A percentile compares a stretch with the other conserved stretches of the same genome.
phyloP scores from a whole-genome alignment of 2,329 filamentous ascomycete genomes.

The Ophiocordyceps robertsii region DNA sequence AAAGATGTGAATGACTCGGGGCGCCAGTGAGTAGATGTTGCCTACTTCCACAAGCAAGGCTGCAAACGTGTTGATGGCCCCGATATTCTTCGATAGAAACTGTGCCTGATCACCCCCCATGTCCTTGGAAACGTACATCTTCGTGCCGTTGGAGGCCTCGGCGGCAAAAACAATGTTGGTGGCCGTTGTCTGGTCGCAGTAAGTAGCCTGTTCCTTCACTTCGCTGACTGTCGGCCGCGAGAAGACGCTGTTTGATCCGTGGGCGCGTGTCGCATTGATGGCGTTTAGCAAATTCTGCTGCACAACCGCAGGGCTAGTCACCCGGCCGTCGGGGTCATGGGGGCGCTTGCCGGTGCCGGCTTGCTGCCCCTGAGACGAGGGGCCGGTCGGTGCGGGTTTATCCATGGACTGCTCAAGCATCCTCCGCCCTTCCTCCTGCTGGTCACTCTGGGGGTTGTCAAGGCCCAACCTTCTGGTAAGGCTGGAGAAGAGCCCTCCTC shows the following conservation, averaged over 20 bases:
- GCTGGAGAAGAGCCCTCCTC: conserved; percentile 52
- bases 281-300: conserved; percentile 65
- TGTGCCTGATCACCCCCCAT: conserved; percentile 27
- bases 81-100: conserved; percentile 50
- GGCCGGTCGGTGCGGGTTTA: conserved; percentile 10
- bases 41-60: conserved; percentile 55
- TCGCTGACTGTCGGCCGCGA: conserved; percentile 55
- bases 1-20: conserved; percentile 68
- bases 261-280: conserved; percentile 63
- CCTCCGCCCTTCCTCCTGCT: conserved; percentile 26
- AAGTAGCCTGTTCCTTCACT: conserved; percentile 71
- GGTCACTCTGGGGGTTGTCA: conserved; percentile 32
- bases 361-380: neutral
- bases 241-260: conserved; percentile 63
- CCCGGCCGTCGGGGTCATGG: conserved; percentile 33
- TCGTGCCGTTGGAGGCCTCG: conserved; percentile 57
- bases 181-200: conserved; percentile 67
- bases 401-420: conserved; percentile 30
- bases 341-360: conserved; percentile 1
- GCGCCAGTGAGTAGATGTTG: conserved; percentile 57
- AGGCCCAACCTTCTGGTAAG: conserved; percentile 57
- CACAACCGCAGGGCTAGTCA: conserved; percentile 46
- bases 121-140: conserved; percentile 54
- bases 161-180: conserved; percentile 61
- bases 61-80: conserved; percentile 56